These are phyloP conservation scores for Dioscorea dumetorum DNA, from an alignment of 106 monocot genomes.

Conservation along the genomic window DNA sequence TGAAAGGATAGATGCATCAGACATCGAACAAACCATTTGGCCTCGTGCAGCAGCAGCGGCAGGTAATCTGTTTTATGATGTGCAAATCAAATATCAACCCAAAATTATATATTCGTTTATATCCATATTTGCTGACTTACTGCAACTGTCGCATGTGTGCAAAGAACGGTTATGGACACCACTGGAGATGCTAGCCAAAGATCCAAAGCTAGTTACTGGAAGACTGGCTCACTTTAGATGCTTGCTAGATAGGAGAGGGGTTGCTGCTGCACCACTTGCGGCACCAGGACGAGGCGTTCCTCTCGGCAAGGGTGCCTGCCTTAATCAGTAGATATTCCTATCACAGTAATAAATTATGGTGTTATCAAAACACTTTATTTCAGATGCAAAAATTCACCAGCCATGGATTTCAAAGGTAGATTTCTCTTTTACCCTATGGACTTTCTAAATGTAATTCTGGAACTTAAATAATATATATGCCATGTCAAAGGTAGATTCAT, in stretches of 20 bases:
- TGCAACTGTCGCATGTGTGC: not conserved
- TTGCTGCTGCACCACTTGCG: slow-evolving; percentile 68
- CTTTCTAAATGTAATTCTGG: too few relatives aligned
- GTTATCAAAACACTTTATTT: not conserved
- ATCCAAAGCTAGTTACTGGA: slow-evolving; percentile 36
- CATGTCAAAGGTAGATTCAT: too few relatives aligned
- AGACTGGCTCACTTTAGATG: slow-evolving; percentile 81
- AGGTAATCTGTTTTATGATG: slow-evolving; percentile 30
- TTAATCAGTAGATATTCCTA: slow-evolving; percentile 33
- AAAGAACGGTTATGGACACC: slow-evolving; percentile 84
- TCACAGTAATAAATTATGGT: not conserved
- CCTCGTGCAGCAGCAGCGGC: slow-evolving; percentile 97
- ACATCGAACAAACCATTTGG: slow-evolving; percentile 94
- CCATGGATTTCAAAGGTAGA: not conserved
- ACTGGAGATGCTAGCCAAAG: slow-evolving; percentile 46
- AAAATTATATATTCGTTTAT: too few relatives aligned
- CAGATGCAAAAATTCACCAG: not conserved
- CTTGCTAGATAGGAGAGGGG: slow-evolving; percentile 77
- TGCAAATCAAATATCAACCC: too few relatives aligned
- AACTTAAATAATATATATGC: too few relatives aligned
- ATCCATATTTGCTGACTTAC: too few relatives aligned
- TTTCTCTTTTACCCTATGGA: too few relatives aligned
- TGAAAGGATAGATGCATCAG: slow-evolving; percentile 70
- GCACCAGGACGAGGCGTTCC: slow-evolving; percentile 54
- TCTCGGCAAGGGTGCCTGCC: slow-evolving; percentile 56